Conservation (phyloP, 331 rosid genomes). For the Malus hybrid region DNA sequence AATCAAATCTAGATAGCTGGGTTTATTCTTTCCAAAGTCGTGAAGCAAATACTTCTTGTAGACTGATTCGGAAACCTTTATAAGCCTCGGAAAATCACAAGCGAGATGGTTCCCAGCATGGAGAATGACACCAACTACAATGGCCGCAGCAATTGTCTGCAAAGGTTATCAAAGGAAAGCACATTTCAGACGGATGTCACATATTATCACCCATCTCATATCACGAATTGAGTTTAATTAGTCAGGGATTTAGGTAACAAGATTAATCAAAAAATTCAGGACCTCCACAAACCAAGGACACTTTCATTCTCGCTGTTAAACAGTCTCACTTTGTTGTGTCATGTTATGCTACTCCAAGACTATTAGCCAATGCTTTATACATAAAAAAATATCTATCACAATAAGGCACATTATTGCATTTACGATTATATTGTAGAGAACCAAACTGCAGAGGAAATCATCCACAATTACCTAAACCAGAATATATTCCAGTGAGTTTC, state of each 20-base stretch:
- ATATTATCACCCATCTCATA: neutral
- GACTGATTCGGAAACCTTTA: conserved; percentile 12
- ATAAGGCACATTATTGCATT: too few species aligned
- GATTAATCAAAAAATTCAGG: neutral
- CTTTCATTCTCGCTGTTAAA: neutral
- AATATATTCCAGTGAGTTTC: too few species aligned
- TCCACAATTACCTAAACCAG: too few species aligned
- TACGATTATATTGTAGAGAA: too few species aligned
- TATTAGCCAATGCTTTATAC: too few species aligned
- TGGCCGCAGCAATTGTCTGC: conserved; percentile 86
- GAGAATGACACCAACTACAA: conserved; percentile 77
- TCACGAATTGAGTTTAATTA: neutral
- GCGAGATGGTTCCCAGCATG: conserved; percentile 92
- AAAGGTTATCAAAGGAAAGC: neutral
- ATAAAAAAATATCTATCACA: too few species aligned
- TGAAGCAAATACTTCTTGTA: conserved; percentile 22
- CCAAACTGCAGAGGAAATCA: too few species aligned
- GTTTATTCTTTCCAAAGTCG: conserved; percentile 58
- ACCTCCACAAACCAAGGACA: neutral
- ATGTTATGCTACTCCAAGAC: neutral
- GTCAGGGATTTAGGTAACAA: neutral
- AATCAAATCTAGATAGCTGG: conserved; percentile 46
- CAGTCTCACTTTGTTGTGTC: neutral
- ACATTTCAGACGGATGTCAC: neutral
- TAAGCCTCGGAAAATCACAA: conserved; percentile 84